Base-by-base conservation (phyloP, 2,329 filamentous ascomycete species). In the Neophaeococcomyces mojaviensis region DNA sequence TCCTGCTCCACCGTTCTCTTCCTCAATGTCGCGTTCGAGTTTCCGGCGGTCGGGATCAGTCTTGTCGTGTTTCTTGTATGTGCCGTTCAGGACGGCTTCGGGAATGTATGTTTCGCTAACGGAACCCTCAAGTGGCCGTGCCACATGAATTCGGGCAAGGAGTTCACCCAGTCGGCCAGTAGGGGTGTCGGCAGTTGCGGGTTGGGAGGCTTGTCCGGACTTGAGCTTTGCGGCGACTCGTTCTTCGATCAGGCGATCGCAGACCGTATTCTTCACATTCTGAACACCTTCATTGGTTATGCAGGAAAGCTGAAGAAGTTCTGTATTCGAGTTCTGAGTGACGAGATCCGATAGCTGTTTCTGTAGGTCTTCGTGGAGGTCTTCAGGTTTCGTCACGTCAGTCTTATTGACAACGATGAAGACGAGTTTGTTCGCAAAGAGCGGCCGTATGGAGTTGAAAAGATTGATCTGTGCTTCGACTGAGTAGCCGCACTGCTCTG, bases 391-490 rank as follows among this genome's bases (percentile, higher is more conserved):
- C 62, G 84, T 80, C 49, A 97, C 79, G 66, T 98, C 92, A 57
- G 96, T 96, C 77, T 98, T 98, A 82, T 98, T 98, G 69, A 97
- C 78, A 47, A 97, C 87, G 48, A 98, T 78, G 65, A 95, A 97
- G 36, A 97, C 90, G 39, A 97, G 78, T 73, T 97, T 97, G 73
- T 97, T 96, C 44, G 88, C 83, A 64, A 98, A 98, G 18, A 98
- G 76, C 26, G 92, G 92, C 72, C 94, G 94, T 68, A 97, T 95
- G 66, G 85, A 94, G 73, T 88, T 82, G 77, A 96, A 98, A 13
- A 98, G 81, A 58, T 88, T 83, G 64, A 96, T 90, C 71, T 98
- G 92, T 6, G 89, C 88, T 54, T 82, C 76, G 15, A 98, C 86
- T 2, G 88, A 87, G 72, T 96, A 98, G 48, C 92, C 92, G 59